Percentiles rank a stretch among this genome's conserved stretches.
These are phyloP conservation scores for Trichoderma sp. DNA, from an alignment of 2,329 filamentous ascomycete species.

Conservation along the genomic window DNA sequence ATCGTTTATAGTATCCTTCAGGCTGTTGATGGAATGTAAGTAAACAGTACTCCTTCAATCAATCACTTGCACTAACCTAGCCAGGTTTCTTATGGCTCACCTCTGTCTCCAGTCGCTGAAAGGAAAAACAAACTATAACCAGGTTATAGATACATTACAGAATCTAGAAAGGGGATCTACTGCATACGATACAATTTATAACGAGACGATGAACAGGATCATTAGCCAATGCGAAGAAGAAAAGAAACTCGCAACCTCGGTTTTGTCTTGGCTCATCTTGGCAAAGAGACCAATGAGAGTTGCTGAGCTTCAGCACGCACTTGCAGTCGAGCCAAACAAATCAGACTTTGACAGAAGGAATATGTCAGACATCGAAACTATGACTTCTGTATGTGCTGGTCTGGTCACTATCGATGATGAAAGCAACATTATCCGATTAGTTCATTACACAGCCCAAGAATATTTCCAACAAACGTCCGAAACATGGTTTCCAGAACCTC, in stretches of 20 bases:
- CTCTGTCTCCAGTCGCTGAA: fast-evolving
- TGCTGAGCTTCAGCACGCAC: not conserved
- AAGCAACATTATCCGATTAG: not conserved
- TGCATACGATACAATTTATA: not conserved
- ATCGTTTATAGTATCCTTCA: not conserved
- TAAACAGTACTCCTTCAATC: not conserved
- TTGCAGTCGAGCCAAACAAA: fast-evolving
- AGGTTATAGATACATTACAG: too few relatives aligned
- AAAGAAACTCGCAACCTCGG: fast-evolving
- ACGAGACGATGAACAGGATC: fast-evolving
- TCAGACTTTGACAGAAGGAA: fast-evolving
- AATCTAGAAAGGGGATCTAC: not conserved
- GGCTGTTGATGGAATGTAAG: not conserved
- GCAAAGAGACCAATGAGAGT: not conserved
- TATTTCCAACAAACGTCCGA: not conserved
- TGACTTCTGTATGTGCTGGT: not conserved
- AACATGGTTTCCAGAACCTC: fast-evolving
- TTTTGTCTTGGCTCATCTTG: not conserved
- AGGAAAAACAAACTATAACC: not conserved
- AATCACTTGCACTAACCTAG: not conserved
- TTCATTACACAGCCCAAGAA: not conserved
- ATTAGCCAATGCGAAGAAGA: fast-evolving
- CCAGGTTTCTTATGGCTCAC: not conserved
- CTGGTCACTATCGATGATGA: not conserved
- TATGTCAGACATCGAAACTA: fast-evolving